Percentiles rank a stretch among this genome's conserved stretches.
These are phyloP conservation scores for Leccinum fallax DNA, from an alignment of 1,284 basidiomycete genomes.

Conservation along the genomic window DNA sequence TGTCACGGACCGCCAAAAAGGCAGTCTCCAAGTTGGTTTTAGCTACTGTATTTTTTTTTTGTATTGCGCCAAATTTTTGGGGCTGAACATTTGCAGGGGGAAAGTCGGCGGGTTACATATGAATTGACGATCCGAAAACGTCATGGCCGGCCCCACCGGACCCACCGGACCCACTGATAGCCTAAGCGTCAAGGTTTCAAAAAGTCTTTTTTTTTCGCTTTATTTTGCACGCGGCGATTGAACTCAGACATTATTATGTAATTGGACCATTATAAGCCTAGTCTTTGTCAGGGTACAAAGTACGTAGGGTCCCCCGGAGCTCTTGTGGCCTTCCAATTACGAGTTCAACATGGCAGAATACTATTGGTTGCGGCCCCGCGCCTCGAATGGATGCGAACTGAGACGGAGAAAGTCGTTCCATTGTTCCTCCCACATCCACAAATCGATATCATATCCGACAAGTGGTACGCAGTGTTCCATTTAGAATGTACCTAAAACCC, in stretches of 20 bases:
- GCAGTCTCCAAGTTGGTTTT: background rate
- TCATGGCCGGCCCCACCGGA: background rate
- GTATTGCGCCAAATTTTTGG: too few species aligned
- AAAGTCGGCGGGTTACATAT: background rate
- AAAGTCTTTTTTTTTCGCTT: background rate
- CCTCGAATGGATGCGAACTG: background rate
- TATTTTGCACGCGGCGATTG: background rate
- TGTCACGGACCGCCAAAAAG: background rate
- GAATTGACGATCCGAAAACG: background rate
- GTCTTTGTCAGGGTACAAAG: background rate
- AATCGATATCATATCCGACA: background rate
- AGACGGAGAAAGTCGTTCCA: background rate
- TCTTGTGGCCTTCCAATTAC: background rate
- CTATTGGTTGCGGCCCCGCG: background rate
- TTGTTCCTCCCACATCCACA: background rate
- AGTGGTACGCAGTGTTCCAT: background rate
- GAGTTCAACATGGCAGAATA: background rate
- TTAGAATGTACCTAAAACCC: background rate
- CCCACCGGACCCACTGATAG: slow-evolving; percentile 11
- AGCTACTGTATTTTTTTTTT: too few species aligned
- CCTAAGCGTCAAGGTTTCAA: background rate
- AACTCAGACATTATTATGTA: background rate
- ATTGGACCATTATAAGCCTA: background rate
- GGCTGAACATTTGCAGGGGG: too few species aligned
- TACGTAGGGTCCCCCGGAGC: background rate